Conservation (phyloP, 148 eudicot genomes). For the Hydrangea macrophylla region DNA sequence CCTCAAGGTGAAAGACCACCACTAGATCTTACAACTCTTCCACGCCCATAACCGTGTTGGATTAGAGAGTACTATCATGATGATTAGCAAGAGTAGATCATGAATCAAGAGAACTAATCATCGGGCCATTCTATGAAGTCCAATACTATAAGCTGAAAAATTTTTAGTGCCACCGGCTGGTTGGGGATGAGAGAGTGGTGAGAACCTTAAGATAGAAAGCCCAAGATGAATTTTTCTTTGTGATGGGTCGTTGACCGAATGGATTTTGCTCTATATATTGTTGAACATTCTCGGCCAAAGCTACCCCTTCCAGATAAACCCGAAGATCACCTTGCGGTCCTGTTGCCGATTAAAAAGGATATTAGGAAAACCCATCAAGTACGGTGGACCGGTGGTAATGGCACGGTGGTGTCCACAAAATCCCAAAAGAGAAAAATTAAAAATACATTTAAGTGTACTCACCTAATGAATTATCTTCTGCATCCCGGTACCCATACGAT, state of each 20-base stretch:
- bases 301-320: constrained; percentile 54
- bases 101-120: too few species aligned
- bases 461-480: constrained; percentile 62
- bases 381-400: not conserved
- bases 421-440: not conserved
- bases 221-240: constrained; percentile 41
- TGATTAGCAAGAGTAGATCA: too few species aligned
- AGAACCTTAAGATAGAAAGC: constrained; percentile 49
- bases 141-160: too few species aligned
- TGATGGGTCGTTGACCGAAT: constrained; percentile 68
- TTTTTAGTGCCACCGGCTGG: constrained; percentile 1
- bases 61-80: too few species aligned
- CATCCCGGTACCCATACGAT: constrained; percentile 41
- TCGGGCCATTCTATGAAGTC: too few species aligned
- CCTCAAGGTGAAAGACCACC: too few species aligned
- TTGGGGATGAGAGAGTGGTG: constrained; percentile 7
- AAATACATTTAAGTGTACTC: constrained; percentile 14
- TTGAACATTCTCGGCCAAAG: constrained; percentile 55
- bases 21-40: too few species aligned
- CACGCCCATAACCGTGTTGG: too few species aligned
- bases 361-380: not conserved
- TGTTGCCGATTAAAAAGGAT: constrained; percentile 20
- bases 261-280: constrained; percentile 58
- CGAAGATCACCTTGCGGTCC: constrained; percentile 69
- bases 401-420: not conserved